Conservation (phyloP, 345 rosid species). For the Eucalyptus tenuipes region DNA sequence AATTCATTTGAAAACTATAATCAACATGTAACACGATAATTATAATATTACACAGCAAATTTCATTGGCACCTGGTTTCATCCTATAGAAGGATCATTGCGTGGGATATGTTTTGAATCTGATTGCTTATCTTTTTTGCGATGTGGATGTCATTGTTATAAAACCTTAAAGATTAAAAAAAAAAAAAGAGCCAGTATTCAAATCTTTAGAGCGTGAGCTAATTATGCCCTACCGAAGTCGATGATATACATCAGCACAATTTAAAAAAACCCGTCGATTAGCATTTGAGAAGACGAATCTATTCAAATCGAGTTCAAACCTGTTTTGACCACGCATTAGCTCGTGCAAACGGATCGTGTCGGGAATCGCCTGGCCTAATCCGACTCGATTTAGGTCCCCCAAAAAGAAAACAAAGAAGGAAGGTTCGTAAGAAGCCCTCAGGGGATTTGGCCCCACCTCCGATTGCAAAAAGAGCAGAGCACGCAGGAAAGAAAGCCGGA, state of each 20-base stretch:
- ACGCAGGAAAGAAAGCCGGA: background rate
- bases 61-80: rapidly evolving
- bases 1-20: background rate
- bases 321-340: background rate
- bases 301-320: background rate
- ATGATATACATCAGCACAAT: background rate
- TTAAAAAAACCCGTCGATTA: background rate
- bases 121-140: background rate
- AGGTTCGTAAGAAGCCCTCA: background rate
- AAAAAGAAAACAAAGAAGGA: background rate
- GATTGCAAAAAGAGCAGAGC: background rate
- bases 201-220: background rate
- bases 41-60: rapidly evolving
- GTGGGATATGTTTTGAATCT: background rate
- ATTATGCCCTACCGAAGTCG: rapidly evolving
- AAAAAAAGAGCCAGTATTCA: too few species aligned
- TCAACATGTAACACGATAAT: rapidly evolving
- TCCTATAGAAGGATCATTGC: rapidly evolving
- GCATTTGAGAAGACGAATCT: background rate
- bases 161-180: too few species aligned
- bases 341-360: background rate
- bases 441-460: background rate
- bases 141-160: rapidly evolving
- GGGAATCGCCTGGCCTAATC: background rate
- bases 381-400: background rate